Evolutionary conservation across 208 protist genomes (phyloP).

Genomic region (Trypanosoma mega): DNA sequence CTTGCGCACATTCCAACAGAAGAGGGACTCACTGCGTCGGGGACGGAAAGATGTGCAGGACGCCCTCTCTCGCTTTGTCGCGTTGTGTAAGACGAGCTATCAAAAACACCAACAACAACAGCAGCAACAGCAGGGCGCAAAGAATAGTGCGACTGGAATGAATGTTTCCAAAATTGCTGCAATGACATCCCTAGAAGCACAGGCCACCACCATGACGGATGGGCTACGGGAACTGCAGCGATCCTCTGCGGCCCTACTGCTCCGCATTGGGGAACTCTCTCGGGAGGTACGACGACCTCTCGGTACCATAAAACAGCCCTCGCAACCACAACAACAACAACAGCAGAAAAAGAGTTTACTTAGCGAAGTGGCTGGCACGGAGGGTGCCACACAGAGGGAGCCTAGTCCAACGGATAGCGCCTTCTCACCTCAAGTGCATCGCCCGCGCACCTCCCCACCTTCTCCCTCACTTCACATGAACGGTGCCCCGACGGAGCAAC

Average conservation of each 20-base stretch:
- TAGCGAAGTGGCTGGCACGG: background rate
- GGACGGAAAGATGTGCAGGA: constrained; percentile 36
- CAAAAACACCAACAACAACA: constrained; percentile 14
- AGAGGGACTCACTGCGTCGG: constrained; percentile 49
- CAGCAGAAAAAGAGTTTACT: constrained; percentile 1
- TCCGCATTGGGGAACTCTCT: constrained; percentile 13
- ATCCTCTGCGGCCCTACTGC: constrained; percentile 16
- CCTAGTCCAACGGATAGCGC: too few relatives aligned
- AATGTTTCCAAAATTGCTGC: constrained; percentile 13
- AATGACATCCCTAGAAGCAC: constrained; percentile 16
- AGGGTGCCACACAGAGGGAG: too few relatives aligned
- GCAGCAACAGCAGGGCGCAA: background rate
- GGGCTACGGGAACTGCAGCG: constrained; percentile 25
- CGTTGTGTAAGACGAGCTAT: constrained; percentile 12
- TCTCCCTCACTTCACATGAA: too few relatives aligned
- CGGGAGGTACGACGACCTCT: constrained; percentile 22
- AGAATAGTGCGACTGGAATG: too few relatives aligned
- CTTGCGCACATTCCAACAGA: constrained; percentile 45
- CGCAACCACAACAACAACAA: background rate
- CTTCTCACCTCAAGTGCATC: too few relatives aligned
- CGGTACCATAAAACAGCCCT: background rate
- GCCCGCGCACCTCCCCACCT: too few relatives aligned
- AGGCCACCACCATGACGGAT: constrained; percentile 17
- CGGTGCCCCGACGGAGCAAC: background rate
- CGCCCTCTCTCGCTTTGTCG: constrained; percentile 42